Percentiles rank a stretch among this genome's conserved stretches.
These are phyloP conservation scores for Pichiaceae sp. DNA, from an alignment of 1,139 yeast genomes.

Conservation along the genomic window DNA sequence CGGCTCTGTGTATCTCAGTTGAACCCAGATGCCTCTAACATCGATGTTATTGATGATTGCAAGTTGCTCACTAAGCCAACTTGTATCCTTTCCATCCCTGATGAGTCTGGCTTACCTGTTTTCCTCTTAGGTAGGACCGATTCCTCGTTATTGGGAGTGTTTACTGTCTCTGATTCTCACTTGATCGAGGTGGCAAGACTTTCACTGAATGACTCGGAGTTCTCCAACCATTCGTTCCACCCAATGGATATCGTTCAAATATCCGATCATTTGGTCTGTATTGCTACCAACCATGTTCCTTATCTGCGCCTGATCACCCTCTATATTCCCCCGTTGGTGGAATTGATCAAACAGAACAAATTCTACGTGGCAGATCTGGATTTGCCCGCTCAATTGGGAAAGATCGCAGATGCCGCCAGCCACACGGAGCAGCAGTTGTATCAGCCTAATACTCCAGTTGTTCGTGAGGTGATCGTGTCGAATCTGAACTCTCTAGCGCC, in stretches of 20 bases:
- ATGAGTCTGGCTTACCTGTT: slow-evolving; percentile 22
- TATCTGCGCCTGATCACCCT: slow-evolving; percentile 58
- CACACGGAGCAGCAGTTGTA: slow-evolving; percentile 3
- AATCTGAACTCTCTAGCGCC: slow-evolving; percentile 57
- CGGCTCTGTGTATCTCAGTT: slow-evolving; percentile 33
- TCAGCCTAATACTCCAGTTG: slow-evolving; percentile 19
- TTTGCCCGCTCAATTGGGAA: slow-evolving; percentile 2
- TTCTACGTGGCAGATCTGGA: neutral
- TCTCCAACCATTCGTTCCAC: slow-evolving; percentile 58
- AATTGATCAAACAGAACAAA: slow-evolving; percentile 8
- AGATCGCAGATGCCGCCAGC: neutral
- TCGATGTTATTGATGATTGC: slow-evolving; percentile 8
- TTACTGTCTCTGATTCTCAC: slow-evolving; percentile 17
- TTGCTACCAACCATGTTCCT: slow-evolving; percentile 70
- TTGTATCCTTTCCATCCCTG: slow-evolving; percentile 25
- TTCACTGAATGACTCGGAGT: slow-evolving; percentile 69
- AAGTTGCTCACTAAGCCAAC: slow-evolving; percentile 39
- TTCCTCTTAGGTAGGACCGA: slow-evolving; percentile 53
- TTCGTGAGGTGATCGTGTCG: slow-evolving; percentile 38
- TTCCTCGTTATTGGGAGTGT: slow-evolving; percentile 47
- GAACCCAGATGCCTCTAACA: slow-evolving; percentile 9
- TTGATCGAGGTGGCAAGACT: slow-evolving; percentile 35
- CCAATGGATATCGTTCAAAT: slow-evolving; percentile 40
- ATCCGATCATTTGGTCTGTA: slow-evolving; percentile 10
- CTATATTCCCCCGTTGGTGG: slow-evolving; percentile 28